Evolutionary conservation across 768 basidiomycete genomes (phyloP).

Genomic region (Dacryopinax spathularia): DNA sequence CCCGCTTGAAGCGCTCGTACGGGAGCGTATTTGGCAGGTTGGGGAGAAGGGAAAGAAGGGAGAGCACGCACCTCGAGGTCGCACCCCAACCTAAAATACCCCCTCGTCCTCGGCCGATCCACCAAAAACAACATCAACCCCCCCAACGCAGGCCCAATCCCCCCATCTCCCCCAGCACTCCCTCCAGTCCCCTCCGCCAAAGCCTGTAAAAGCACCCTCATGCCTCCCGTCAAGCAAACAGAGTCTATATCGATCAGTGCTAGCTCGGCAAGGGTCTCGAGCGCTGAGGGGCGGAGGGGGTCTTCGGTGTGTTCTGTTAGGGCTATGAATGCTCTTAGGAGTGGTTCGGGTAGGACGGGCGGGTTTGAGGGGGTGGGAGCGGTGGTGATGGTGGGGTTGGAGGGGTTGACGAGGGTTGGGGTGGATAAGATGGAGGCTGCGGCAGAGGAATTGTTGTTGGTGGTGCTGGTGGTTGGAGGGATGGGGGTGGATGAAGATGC

Average conservation of each 20-base stretch:
- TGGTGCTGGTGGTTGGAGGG: slow-evolving; percentile 2
- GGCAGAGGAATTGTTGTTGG: background rate
- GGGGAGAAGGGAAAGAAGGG: background rate
- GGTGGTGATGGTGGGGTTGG: too few relatives aligned
- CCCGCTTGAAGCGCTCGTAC: background rate
- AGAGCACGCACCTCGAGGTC: slow-evolving; percentile 64
- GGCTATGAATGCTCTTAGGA: slow-evolving; percentile 81
- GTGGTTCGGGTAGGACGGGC: slow-evolving; percentile 54
- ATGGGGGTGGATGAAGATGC: slow-evolving; percentile 5
- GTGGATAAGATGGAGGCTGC: background rate
- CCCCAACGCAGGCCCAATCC: slow-evolving; percentile 64
- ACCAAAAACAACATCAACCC: slow-evolving; percentile 68
- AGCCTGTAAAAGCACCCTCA: slow-evolving; percentile 71
- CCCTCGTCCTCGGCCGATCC: slow-evolving; percentile 71
- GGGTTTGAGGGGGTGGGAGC: slow-evolving; percentile 28
- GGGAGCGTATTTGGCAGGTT: background rate
- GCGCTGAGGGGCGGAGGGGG: slow-evolving; percentile 62
- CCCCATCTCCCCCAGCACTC: slow-evolving; percentile 32
- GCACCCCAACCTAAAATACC: slow-evolving; percentile 60
- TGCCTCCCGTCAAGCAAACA: slow-evolving; percentile 64
- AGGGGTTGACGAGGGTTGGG: background rate
- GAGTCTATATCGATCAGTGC: slow-evolving; percentile 81
- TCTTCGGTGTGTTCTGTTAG: slow-evolving; percentile 89
- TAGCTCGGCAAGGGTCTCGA: slow-evolving; percentile 83
- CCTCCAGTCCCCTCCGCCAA: slow-evolving; percentile 70